Conservation (phyloP, 2,329 filamentous ascomycete genomes). For the Fusarium redolens region DNA sequence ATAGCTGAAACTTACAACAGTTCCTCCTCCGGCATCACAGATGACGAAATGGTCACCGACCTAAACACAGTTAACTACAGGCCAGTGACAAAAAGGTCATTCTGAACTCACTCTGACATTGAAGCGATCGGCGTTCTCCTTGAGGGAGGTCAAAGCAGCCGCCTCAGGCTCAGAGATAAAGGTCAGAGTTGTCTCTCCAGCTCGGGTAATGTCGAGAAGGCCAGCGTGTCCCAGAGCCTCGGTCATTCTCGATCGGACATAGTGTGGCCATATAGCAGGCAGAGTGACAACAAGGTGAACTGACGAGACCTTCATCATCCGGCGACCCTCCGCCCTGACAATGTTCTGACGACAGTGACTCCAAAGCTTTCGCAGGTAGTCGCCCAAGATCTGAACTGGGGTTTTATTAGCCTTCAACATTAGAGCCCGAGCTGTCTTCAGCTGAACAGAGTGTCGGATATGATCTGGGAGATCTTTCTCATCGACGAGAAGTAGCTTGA, state of each 20-base stretch:
- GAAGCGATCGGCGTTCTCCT: slow-evolving; percentile 40
- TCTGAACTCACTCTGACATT: slow-evolving; percentile 38
- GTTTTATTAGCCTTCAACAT: slow-evolving; percentile 36
- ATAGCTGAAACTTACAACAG: slow-evolving; percentile 44
- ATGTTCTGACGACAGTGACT: slow-evolving; percentile 45
- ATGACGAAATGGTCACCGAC: slow-evolving; percentile 47
- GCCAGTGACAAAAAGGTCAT: not conserved
- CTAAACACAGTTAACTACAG: not conserved
- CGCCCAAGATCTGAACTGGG: slow-evolving; percentile 46
- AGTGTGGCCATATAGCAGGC: slow-evolving; percentile 59
- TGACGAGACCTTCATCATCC: not conserved
- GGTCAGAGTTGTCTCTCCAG: slow-evolving; percentile 47
- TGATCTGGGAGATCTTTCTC: slow-evolving; percentile 47
- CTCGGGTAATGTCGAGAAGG: slow-evolving; percentile 45
- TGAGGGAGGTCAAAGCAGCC: slow-evolving; percentile 54
- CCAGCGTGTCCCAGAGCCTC: slow-evolving; percentile 51
- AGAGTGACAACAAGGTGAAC: slow-evolving; percentile 57
- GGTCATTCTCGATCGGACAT: slow-evolving; percentile 52
- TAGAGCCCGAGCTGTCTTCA: slow-evolving; percentile 22
- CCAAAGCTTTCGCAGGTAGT: slow-evolving; percentile 53
- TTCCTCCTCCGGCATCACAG: slow-evolving; percentile 54
- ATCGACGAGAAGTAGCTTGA: slow-evolving; percentile 56
- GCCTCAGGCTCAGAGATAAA: slow-evolving; percentile 61
- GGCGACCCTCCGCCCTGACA: slow-evolving; percentile 33
- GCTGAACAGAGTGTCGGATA: slow-evolving; percentile 39